Evolutionary conservation across 2,329 filamentous ascomycete species (phyloP), one percentile per base, ranked within the genome.

Genomic region (Phaeosphaeria sp.): DNA sequence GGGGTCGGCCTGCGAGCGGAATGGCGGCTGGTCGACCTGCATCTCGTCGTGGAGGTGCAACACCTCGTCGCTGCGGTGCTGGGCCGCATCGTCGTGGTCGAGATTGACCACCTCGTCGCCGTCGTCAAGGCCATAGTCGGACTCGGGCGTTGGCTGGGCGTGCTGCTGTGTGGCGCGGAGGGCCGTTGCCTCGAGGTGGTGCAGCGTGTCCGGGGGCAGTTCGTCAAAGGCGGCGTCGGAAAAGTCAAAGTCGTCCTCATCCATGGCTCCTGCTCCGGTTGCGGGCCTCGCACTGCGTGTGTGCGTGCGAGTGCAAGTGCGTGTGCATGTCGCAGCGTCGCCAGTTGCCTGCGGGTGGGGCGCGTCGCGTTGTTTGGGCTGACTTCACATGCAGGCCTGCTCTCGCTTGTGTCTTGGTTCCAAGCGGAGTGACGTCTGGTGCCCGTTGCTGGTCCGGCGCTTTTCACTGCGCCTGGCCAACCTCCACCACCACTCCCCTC

Each of bases 71-170:
- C n/a, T n/a, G n/a, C n/a, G n/a, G n/a, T n/a, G n/a, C n/a, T n/a
- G n/a, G 27, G 42, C 50, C 17, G 59, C 50, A 30, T 60, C 22
- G 33, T 50, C 60, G 48, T 80, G 78, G 61, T 82, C 77, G 49
- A 83, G 72, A 51, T 82, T 78, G 55, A 82, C 75, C 11, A 82
- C 68, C 57, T 74, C 67, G 57, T 73, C 71, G 58, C 80, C 80
- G 43, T 81, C 77, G 54, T 81, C 79, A 48, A 78, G 72, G 48
- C 79, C 80, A 65, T 82, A 81, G 65, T 82, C 79, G 4, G 64
- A 67, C 27, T 55, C 63, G 5, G 57, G 39, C 7, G 56, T 58
- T 18, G 46, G 11, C 46, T 48, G 56, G 46, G 25, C 46, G 47
- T 55, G 59, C 22, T 58, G 60, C 50, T 63, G 62, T 13, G 80